Evolutionary conservation across 1,284 basidiomycete species (phyloP), one percentile per base, ranked within the genome.

Genomic region (Hypsizygus ulmarius): DNA sequence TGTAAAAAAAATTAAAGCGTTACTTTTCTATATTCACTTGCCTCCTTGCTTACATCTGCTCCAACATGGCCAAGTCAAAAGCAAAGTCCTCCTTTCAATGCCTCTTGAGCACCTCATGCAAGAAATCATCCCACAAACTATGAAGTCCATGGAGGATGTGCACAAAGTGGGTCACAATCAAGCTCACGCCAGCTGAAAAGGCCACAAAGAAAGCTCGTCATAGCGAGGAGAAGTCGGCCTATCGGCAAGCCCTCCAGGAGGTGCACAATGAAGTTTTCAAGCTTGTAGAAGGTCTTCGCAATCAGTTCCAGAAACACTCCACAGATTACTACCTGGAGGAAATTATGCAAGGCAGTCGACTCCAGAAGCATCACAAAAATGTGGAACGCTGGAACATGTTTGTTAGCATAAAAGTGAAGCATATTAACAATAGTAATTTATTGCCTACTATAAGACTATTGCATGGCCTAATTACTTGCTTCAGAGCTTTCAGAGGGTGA

Each of bases 391-490:
- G 37, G 29, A 45, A 39, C 25, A 36, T 36, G 5, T 45, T 30
- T 25, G 12, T 45, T 11, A 45, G 44, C 12, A 16, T 18, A 10
- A 36, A 45, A n/a, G 43, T 45, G 1, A 18, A 45, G 16, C 15
- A 27, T 8, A 28, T 15, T 9, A 45, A 45, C 10, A 6, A 1
- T 11, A n/a, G 44, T 45, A 10, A 39, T 37, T 4, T 18, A 7
- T 16, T 42, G n/a, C 15, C 9, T 30, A 18, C 8, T 42, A 8
- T 14, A 30, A 8, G n/a, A n/a, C n/a, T n/a, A 3, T 12, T 18
- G 9, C 10, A 5, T 10, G 29, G n/a, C n/a, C n/a, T 30, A 18
- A 3, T 32, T 25, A 8, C 8, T 27, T 32, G 14, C 27, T 27
- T 25, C 7, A 25, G 21, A 25, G 7, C 21, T 4, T 25, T 7